These are phyloP conservation scores for Trichoderma sp. DNA, from an alignment of 2,329 filamentous ascomycete genomes.

Conservation along the genomic window DNA sequence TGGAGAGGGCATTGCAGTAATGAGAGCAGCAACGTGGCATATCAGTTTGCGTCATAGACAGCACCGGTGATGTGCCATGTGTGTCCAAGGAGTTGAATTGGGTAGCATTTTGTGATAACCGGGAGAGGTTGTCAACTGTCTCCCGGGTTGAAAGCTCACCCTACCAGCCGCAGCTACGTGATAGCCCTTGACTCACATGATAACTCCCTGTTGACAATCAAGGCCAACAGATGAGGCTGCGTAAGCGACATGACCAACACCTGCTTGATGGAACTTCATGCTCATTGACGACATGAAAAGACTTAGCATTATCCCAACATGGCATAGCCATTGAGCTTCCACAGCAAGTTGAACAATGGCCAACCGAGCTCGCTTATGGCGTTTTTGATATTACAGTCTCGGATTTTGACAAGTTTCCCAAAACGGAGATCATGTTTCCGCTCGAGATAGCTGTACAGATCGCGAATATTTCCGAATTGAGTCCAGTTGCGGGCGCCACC, in stretches of 20 bases:
- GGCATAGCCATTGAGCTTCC: background rate
- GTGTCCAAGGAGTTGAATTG: too few species aligned
- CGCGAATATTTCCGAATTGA: background rate
- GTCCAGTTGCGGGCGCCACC: background rate
- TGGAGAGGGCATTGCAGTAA: too few species aligned
- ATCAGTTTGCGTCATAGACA: too few species aligned
- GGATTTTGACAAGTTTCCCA: background rate
- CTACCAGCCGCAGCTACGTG: too few species aligned
- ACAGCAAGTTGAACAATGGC: background rate
- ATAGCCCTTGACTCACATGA: too few species aligned
- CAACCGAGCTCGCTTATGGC: background rate
- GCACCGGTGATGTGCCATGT: too few species aligned
- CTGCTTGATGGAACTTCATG: background rate
- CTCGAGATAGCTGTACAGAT: background rate
- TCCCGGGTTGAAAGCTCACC: too few species aligned
- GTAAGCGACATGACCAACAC: background rate
- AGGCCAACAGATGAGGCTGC: background rate
- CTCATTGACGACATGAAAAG: background rate
- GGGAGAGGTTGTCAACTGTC: too few species aligned
- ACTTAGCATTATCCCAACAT: background rate
- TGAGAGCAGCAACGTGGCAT: too few species aligned
- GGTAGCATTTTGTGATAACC: too few species aligned
- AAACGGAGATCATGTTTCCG: background rate
- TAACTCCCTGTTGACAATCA: background rate
- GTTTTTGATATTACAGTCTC: background rate